Conservation (phyloP, 139 green algal genomes). For the Coccomyxa sp. region DNA sequence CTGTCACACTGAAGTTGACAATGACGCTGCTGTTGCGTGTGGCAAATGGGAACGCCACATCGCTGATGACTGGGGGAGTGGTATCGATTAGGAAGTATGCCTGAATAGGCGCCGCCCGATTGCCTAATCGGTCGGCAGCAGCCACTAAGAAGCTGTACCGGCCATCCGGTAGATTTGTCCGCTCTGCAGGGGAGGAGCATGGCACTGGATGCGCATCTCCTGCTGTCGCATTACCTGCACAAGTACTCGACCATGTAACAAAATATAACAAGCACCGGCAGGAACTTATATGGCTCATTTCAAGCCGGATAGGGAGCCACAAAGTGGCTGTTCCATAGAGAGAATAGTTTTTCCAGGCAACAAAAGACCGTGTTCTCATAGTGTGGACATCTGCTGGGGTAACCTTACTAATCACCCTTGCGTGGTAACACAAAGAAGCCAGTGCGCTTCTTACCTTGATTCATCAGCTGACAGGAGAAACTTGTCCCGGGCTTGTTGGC, state of each 20-base stretch:
- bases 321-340: not conserved
- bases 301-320: not conserved
- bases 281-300: not conserved
- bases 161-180: conserved; percentile 28
- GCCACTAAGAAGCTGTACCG: conserved; percentile 23
- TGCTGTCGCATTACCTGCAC: not conserved
- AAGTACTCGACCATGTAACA: not conserved
- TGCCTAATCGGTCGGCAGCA: conserved; percentile 18
- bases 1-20: conserved; percentile 24
- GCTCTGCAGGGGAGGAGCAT: conserved; percentile 14
- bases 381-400: not conserved
- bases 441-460: not conserved
- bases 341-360: not conserved
- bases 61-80: conserved; percentile 4
- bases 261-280: not conserved
- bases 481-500: not conserved
- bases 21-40: conserved; percentile 15
- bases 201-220: not conserved
- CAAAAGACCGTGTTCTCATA: not conserved
- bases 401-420: not conserved
- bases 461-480: not conserved
- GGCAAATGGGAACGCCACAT: conserved; percentile 2
- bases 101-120: conserved; percentile 6
- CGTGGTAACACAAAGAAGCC: not conserved
- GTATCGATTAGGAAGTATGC: not conserved